Base-by-base conservation (phyloP, 2,329 filamentous ascomycete genomes). In the Dryadomyces sulphureus region DNA sequence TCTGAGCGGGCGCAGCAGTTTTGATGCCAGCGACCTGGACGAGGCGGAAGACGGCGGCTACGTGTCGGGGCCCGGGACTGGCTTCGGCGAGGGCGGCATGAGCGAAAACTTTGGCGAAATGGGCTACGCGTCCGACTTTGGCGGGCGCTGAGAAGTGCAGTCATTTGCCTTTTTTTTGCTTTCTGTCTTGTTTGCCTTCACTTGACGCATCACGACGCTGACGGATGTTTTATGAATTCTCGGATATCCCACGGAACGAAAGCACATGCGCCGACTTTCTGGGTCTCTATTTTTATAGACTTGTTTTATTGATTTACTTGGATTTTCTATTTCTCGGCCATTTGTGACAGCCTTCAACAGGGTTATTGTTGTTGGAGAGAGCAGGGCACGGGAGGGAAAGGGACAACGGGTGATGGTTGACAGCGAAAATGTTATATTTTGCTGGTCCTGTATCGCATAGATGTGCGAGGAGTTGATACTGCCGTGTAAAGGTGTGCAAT, bases 1-100 rank as follows among this genome's bases (percentile, higher is more conserved):
- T 50, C 64, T 84, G n/a, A 85, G 81, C 55, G 84, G 84, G 0
- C 73, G 82, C 45, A 87, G 83, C 52, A 88, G 82, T 52, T 92
- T 90, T 55, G 87, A 93, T 57, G 81, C 79, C 1, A 85, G 81
- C 48, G 84, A 89, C 57, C 84, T 81, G 52, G 82, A 83, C 48
- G 81, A 84, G 40, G 80, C 75, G 14, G 83, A 88, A 45, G 77
- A 87, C 48, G 72, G 73, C 44, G 79, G 82, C 19, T 81, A 81
- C 53, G 70, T 81, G 35, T 79, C 75, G 47, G 73, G 73, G 1
- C 74, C 77, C 2, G 77, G 76, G 27, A 77, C 71, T 4, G 73
- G 73, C 0, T 78, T 70, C 48, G 73, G 72, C 11, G 70, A 73
- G n/a, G 71, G 72, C 1, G 67, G 72, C 8, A 66, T 77, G 65